Evolutionary conservation across 805 yeast genomes (phyloP), one percentile per base, ranked within the genome.

Genomic region (Saturnispora quitensis): DNA sequence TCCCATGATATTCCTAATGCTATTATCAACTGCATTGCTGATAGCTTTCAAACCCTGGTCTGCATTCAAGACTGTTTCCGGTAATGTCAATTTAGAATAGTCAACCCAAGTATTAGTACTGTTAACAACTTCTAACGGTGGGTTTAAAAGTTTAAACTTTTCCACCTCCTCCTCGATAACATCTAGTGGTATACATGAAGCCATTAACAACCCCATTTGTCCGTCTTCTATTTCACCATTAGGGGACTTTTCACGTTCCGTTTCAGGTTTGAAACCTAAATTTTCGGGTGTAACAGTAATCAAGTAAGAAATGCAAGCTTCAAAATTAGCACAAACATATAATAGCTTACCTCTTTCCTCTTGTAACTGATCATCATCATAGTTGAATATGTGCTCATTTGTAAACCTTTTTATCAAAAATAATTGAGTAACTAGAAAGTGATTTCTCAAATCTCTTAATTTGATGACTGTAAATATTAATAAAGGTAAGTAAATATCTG

Each of bases 41-140:
- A 68, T 65, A 10, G 64, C 61, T 47, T 67, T 56, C 6, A 68
- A 35, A 1, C 72, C 70, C 53, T 68, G 71, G 52, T 68, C 70
- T 1, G 72, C 70, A 44, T 62, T 64, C 40, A 65, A 64, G 7
- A 66, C 51, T 2, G 59, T 31, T 20, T 51, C 56, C 10, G 60
- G 53, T 34, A 56, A 36, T 6, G 51, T 24, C n/a, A 55, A 43
- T 35, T 51, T 55, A 1, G 53, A 50, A 46, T 54, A 53, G 38
- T 55, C 52, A 1, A 55, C 50, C 52, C 49, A 52, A 50, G 44
- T 56, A 53, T 24, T 56, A 17, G 42, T 55, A 40, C 48, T 45
- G 17, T 38, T 38, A 49, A 8, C 35, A 43, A 38, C 38, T 13
- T 52, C 15, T 27, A 50, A 8, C 20, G 45, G 33, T 15, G 56